Percentiles rank a stretch among this genome's conserved stretches.
These are phyloP conservation scores for Pharnaceum exiguum DNA, from an alignment of 148 eudicot genomes.

Conservation along the genomic window DNA sequence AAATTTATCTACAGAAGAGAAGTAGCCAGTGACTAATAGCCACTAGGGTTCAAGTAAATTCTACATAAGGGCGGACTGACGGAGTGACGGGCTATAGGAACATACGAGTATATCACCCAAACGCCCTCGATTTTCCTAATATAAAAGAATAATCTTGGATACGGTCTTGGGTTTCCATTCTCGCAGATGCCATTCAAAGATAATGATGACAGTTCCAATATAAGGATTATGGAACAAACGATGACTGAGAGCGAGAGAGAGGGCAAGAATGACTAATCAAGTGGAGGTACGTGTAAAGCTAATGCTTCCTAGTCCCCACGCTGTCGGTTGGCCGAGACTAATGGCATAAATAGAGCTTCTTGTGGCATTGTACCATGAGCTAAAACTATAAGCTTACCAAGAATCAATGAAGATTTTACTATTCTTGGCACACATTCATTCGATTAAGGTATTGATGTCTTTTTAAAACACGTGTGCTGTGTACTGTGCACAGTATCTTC, in stretches of 20 bases:
- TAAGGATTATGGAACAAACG: constrained; percentile 6
- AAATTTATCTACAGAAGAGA: too few relatives aligned
- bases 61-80: too few relatives aligned
- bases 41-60: neutral
- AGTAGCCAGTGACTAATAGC: too few relatives aligned
- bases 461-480: neutral
- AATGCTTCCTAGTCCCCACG: neutral
- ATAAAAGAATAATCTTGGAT: neutral
- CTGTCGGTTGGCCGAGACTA: constrained; percentile 12
- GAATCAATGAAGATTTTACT: too few relatives aligned
- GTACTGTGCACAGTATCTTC: neutral
- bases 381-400: neutral
- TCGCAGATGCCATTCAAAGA: constrained; percentile 33
- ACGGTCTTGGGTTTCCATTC: neutral
- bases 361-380: neutral
- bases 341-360: constrained; percentile 17
- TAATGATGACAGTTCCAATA: constrained; percentile 24
- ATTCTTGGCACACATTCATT: too few relatives aligned
- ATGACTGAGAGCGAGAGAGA: neutral
- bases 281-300: constrained; percentile 23
- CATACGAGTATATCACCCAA: neutral
- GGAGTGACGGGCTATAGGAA: too few relatives aligned
- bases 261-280: neutral
- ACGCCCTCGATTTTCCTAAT: constrained; percentile 3
- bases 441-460: neutral